These are phyloP conservation scores for Metarhizium brunneum DNA, from an alignment of 2,329 filamentous ascomycete genomes.

Conservation along the genomic window DNA sequence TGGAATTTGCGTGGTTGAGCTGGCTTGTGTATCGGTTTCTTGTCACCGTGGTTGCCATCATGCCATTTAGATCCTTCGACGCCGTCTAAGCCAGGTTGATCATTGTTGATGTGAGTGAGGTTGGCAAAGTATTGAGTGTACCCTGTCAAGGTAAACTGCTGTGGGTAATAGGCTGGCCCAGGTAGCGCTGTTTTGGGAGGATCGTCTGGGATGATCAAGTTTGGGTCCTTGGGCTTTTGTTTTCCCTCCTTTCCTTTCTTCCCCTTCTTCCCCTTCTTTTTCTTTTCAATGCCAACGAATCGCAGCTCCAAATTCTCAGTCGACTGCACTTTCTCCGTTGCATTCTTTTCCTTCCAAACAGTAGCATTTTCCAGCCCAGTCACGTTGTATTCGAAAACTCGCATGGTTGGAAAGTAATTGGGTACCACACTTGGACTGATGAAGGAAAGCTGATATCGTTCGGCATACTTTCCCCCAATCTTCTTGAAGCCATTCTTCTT, in stretches of 20 bases:
- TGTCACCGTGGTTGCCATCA: constrained; percentile 52
- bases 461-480: constrained; percentile 72
- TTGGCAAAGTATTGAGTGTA: constrained; percentile 94
- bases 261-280: constrained; percentile 25
- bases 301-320: constrained; percentile 21
- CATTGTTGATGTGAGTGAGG: constrained; percentile 80
- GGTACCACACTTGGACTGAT: constrained; percentile 85
- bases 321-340: not conserved
- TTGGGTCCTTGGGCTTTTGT: constrained; percentile 47
- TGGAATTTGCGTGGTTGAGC: constrained; percentile 55
- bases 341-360: constrained; percentile 33
- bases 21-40: constrained; percentile 39
- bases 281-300: constrained; percentile 20
- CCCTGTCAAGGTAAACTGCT: constrained; percentile 67
- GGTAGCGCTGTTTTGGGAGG: constrained; percentile 66
- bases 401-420: constrained; percentile 81
- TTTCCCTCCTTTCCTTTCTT: constrained; percentile 36
- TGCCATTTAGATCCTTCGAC: constrained; percentile 43
- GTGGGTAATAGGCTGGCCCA: constrained; percentile 83
- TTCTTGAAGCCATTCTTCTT: constrained; percentile 46
- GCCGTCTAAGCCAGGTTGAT: constrained; percentile 24
- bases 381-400: constrained; percentile 93
- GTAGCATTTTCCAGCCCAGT: constrained; percentile 56
- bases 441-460: constrained; percentile 74
- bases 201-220: constrained; percentile 57